phyloP scores from a whole-genome alignment of 1,284 basidiomycete species.

The Sanghuangporus baumii region DNA sequence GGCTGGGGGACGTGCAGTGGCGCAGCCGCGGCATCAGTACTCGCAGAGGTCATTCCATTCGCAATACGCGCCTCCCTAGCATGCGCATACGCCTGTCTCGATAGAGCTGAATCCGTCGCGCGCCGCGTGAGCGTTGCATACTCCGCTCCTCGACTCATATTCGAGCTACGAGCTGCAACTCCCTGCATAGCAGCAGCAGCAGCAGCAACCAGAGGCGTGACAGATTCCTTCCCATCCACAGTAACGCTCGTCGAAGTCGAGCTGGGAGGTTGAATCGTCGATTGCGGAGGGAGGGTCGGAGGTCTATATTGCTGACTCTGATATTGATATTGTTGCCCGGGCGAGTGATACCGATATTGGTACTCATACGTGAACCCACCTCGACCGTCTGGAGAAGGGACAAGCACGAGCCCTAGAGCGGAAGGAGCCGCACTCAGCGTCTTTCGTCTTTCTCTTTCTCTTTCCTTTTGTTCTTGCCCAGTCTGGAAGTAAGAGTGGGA shows the following conservation, averaged over 20 bases:
- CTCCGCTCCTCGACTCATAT: neutral
- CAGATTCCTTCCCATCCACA: neutral
- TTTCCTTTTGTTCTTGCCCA: neutral
- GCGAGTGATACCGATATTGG: conserved; percentile 1
- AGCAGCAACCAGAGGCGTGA: neutral
- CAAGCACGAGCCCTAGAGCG: conserved; percentile 11
- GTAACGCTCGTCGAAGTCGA: neutral
- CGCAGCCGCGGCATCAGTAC: neutral
- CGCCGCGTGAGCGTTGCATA: conserved; percentile 1
- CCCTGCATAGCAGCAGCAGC: neutral
- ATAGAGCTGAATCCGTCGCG: neutral
- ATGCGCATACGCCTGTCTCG: neutral
- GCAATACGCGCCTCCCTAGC: neutral
- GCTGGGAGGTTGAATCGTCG: conserved; percentile 4
- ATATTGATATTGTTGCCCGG: neutral
- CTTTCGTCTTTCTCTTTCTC: conserved; percentile 8
- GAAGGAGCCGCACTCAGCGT: conserved; percentile 1
- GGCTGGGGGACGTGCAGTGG: conserved; percentile 14
- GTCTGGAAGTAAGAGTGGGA: neutral
- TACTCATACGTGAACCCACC: conserved; percentile 9
- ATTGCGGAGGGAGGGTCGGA: neutral
- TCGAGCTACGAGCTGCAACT: neutral
- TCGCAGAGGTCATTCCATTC: neutral
- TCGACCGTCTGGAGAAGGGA: conserved; percentile 8
- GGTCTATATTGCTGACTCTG: neutral